phyloP scores from a whole-genome alignment of 2,329 filamentous ascomycete species.

The Exophiala sideris region DNA sequence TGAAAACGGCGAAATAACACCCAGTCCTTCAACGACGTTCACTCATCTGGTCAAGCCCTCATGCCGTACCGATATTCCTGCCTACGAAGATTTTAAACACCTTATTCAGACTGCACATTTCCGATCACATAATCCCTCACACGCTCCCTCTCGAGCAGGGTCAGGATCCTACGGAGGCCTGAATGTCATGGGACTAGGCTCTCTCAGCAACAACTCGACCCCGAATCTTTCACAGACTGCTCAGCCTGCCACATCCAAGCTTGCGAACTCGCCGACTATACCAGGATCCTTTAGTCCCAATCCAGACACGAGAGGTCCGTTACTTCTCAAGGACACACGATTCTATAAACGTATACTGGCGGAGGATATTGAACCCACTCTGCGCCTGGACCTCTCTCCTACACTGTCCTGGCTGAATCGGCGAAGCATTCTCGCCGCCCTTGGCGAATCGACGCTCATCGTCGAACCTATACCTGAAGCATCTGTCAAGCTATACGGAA shows the following conservation, averaged over 20 bases:
- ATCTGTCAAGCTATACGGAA: conserved; percentile 38
- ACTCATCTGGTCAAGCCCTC: conserved; percentile 79
- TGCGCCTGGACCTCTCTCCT: conserved; percentile 83
- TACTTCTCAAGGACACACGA: conserved; percentile 77
- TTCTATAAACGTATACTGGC: conserved; percentile 88
- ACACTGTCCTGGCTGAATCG: conserved; percentile 91
- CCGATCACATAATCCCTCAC: conserved; percentile 28
- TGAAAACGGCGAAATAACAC: conserved; percentile 52
- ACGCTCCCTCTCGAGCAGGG: conserved; percentile 60
- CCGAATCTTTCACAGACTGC: conserved; percentile 57
- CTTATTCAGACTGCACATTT: conserved; percentile 64
- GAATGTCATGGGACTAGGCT: conserved; percentile 55
- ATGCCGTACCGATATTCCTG: conserved; percentile 73
- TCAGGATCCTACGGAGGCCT: conserved; percentile 68
- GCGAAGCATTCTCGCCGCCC: conserved; percentile 75
- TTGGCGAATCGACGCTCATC: conserved; percentile 79
- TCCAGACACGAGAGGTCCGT: conserved; percentile 32
- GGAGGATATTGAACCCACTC: conserved; percentile 91
- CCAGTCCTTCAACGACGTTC: conserved; percentile 68
- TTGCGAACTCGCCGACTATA: conserved; percentile 54
- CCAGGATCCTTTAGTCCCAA: conserved; percentile 41
- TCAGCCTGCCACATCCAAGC: conserved; percentile 58
- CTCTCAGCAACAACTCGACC: conserved; percentile 34
- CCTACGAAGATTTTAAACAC: conserved; percentile 81
- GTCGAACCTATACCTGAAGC: conserved; percentile 78